These are phyloP conservation scores for Eimeria nieschulzi DNA, from an alignment of 169 alveolate species.

Conservation along the genomic window DNA sequence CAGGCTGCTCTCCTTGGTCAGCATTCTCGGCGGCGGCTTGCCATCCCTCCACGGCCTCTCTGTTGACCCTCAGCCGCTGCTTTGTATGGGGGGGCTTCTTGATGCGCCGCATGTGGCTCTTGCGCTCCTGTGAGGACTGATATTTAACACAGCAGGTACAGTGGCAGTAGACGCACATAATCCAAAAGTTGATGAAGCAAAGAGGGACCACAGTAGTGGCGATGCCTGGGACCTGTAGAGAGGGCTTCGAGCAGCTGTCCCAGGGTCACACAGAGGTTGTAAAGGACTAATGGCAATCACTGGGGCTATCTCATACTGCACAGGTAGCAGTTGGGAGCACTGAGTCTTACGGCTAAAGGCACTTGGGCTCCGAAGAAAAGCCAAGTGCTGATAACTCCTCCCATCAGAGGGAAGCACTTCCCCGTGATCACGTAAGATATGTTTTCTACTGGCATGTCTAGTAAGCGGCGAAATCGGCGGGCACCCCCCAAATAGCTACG, in stretches of 20 bases:
- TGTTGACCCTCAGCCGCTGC: conserved; percentile 7
- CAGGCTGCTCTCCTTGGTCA: background rate
- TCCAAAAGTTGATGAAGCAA: too few species aligned
- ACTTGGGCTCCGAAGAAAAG: conserved; percentile 79
- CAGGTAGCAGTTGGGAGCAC: background rate
- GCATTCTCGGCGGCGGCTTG: conserved; percentile 8
- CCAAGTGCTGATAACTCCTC: conserved; percentile 82
- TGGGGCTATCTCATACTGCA: too few species aligned
- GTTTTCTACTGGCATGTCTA: conserved; percentile 74
- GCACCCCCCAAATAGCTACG: conserved; percentile 73
- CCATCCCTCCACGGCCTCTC: conserved; percentile 14
- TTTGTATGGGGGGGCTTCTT: conserved; percentile 49
- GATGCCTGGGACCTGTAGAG: too few species aligned
- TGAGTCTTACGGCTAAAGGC: conserved; percentile 69
- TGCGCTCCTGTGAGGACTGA: conserved; percentile 63
- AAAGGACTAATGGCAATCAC: too few species aligned
- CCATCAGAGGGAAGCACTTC: conserved; percentile 81
- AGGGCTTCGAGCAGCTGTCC: too few species aligned
- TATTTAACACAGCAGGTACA: background rate
- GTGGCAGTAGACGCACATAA: too few species aligned
- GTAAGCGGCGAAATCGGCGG: conserved; percentile 66
- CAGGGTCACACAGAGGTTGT: too few species aligned
- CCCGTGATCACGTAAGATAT: conserved; percentile 71
- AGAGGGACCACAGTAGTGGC: too few species aligned
- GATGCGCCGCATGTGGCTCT: conserved; percentile 68